Evolutionary conservation across 2,329 filamentous ascomycete species (phyloP).

Genomic region (Neurospora sp.): DNA sequence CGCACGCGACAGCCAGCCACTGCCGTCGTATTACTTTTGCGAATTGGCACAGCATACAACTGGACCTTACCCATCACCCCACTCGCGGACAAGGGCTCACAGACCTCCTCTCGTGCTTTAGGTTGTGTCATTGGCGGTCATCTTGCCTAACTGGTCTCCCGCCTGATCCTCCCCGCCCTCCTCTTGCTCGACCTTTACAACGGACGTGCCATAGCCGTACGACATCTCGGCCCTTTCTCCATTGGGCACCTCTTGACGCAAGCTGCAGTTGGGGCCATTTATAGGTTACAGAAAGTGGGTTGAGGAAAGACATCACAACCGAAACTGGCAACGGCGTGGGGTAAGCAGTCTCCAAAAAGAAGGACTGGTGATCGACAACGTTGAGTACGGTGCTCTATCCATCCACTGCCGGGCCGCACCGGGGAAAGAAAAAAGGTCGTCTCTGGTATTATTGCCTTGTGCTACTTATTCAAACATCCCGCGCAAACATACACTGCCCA

Average conservation of each 20-base stretch:
- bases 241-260: background rate
- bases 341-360: background rate
- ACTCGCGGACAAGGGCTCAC: background rate
- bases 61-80: background rate
- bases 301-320: background rate
- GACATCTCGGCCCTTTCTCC: background rate
- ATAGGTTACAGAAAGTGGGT: background rate
- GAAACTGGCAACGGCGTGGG: background rate
- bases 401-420: background rate
- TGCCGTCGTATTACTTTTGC: background rate
- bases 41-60: background rate
- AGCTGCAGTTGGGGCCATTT: background rate
- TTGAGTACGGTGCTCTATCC: background rate
- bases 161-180: background rate
- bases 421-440: background rate
- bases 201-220: background rate
- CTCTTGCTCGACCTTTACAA: background rate
- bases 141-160: background rate
- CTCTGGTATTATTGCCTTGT: background rate
- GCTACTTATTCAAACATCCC: conserved; percentile 5
- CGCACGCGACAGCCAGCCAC: background rate
- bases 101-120: background rate
- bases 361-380: background rate
- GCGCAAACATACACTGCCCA: conserved; percentile 15
- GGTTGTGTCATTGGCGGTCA: background rate